These are phyloP conservation scores for Sclerotinia glacialis DNA, from an alignment of 2,329 filamentous ascomycete genomes.

Conservation along the genomic window DNA sequence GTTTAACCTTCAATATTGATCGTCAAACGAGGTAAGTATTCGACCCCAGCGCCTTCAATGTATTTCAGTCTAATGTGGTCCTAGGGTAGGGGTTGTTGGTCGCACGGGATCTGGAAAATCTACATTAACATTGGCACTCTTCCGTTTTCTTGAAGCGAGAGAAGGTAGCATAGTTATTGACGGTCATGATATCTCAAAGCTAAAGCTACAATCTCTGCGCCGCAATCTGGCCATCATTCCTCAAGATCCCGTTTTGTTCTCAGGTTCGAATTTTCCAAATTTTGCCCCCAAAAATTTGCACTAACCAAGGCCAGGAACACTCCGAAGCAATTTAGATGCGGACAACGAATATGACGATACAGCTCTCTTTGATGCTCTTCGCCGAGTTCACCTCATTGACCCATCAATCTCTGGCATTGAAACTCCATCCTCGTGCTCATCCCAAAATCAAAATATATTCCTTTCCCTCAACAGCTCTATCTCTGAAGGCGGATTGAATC, in stretches of 20 bases:
- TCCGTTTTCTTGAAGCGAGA: slow-evolving; percentile 30
- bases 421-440: slow-evolving; percentile 18
- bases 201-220: slow-evolving; percentile 37
- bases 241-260: slow-evolving; percentile 78
- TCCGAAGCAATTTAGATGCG: slow-evolving; percentile 27
- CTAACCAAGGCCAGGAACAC: slow-evolving; percentile 43
- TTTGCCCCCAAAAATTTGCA: slow-evolving; percentile 59
- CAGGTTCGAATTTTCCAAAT: slow-evolving; percentile 43
- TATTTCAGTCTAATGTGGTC: background rate
- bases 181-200: slow-evolving; percentile 37
- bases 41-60: background rate
- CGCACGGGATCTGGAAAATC: slow-evolving; percentile 37
- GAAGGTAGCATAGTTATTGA: slow-evolving; percentile 44
- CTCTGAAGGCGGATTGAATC: slow-evolving; percentile 58
- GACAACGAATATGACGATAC: slow-evolving; percentile 29
- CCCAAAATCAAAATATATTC: slow-evolving; percentile 25
- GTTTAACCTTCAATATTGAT: slow-evolving; percentile 60
- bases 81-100: slow-evolving; percentile 35
- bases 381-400: slow-evolving; percentile 77
- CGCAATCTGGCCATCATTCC: slow-evolving; percentile 38
- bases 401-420: background rate
- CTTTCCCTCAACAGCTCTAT: slow-evolving; percentile 57
- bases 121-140: slow-evolving; percentile 30
- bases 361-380: slow-evolving; percentile 78
- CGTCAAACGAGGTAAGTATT: slow-evolving; percentile 6